Base-by-base conservation (phyloP, 2,329 filamentous ascomycete species). In the Cryphonectria japonica region DNA sequence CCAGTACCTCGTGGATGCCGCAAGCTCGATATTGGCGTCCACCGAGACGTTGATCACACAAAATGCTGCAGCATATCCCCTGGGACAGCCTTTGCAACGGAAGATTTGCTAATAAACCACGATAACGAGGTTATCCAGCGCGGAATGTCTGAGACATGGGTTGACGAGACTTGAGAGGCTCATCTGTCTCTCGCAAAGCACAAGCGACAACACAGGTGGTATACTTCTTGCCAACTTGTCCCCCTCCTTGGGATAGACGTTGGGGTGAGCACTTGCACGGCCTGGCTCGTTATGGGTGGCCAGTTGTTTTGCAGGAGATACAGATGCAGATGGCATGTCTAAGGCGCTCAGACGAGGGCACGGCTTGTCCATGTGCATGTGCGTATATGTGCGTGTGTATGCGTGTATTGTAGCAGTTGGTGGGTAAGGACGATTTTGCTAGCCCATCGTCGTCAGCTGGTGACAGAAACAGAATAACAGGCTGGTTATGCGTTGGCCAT, bases 101-200 rank as follows among this genome's bases (percentile, higher is more conserved):
- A 72, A 72, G 43, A 66, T n/a, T 67, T 46, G 54, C 29, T 34
- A 3, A 19, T 32, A 19, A 19, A 19, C 50, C 52, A 59, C 41
- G 67, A 70, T 70, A 61, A 69, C 59, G 29, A 61, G 50, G 59
- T 64, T 66, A 54, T 68, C 60, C 68, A 46, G 46, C 50, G 29
- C 29, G 37, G 67, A 41, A 68, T 72, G 71, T 72, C 71, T 72
- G 52, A 72, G 71, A 70, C 71, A 72, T 16, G 50, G 46, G 26
- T 66, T 65, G 68, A 62, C 63, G 64, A 72, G 68, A 64, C 61
- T 4, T 4, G 64, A 39, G 65, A 72, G 70, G 57, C 70, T 72
- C 70, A 70, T 64, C 68, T 67, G 68, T 59, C 46, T 65, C 59
- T 67, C 39, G 59, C 59, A 59, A 72, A 54, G 70, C 70, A 64